Conservation (phyloP, 2,329 filamentous ascomycete genomes). For the Penicillium sp. region DNA sequence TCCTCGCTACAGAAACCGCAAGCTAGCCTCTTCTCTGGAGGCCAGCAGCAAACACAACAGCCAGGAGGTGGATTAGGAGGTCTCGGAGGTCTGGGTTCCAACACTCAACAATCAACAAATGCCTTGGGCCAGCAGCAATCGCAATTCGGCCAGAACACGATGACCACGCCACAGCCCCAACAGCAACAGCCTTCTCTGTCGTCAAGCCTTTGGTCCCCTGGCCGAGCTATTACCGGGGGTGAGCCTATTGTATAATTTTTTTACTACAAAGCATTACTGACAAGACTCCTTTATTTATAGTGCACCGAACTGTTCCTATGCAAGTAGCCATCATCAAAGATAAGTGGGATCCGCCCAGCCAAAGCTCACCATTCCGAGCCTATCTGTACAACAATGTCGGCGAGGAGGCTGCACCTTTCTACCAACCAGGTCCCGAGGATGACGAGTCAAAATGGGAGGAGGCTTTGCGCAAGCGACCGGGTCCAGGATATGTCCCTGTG, state of each 20-base stretch:
- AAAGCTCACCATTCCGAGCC: conserved; percentile 55
- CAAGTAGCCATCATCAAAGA: conserved; percentile 60
- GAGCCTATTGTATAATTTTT: conserved; percentile 16
- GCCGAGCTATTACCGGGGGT: conserved; percentile 45
- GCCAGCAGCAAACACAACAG: conserved; percentile 18
- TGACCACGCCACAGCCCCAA: conserved; percentile 31
- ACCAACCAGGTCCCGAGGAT: conserved; percentile 56
- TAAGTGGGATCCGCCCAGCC: conserved; percentile 59
- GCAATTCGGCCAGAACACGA: conserved; percentile 43
- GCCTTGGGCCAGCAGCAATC: conserved; percentile 36
- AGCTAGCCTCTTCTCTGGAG: conserved; percentile 30
- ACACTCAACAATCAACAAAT: conserved; percentile 27
- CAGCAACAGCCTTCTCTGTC: conserved; percentile 28
- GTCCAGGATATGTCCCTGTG: conserved; percentile 57
- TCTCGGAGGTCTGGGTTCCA: conserved; percentile 40
- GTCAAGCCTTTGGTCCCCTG: conserved; percentile 45
- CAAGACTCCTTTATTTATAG: conserved; percentile 28
- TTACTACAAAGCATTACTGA: conserved; percentile 14
- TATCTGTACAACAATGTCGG: conserved; percentile 65
- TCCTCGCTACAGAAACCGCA: conserved; percentile 25
- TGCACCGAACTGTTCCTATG: conserved; percentile 60
- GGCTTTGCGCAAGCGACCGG: conserved; percentile 59
- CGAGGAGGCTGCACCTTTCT: conserved; percentile 60
- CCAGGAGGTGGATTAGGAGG: conserved; percentile 28
- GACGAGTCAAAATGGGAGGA: conserved; percentile 64